A percentile compares a stretch with the other conserved stretches of the same genome.
Conservation (phyloP, 331 rosid species). For the Malus hybrid region DNA sequence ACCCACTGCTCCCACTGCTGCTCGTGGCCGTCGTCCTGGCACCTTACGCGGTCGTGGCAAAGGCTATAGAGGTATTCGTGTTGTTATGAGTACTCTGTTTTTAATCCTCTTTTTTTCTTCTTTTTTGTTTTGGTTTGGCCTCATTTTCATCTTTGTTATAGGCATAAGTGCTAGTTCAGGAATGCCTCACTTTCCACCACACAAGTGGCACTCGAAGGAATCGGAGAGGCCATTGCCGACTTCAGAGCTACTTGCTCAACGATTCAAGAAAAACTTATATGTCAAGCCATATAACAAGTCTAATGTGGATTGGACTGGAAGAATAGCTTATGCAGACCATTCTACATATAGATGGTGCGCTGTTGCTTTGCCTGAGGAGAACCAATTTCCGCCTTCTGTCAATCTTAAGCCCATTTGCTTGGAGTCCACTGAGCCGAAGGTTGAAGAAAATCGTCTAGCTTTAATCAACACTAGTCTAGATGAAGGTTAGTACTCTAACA, state of each 20-base stretch:
- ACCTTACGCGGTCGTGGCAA: too few species aligned
- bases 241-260: constrained; percentile 17
- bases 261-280: not conserved
- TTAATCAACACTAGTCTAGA: constrained; percentile 10
- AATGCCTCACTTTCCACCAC: constrained; percentile 57
- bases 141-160: not conserved
- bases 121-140: not conserved
- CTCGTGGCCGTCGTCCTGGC: too few species aligned
- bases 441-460: constrained; percentile 21
- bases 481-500: constrained; percentile 9
- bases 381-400: constrained; percentile 21
- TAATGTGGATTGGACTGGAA: not conserved
- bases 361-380: constrained; percentile 23
- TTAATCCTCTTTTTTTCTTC: not conserved
- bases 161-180: not conserved
- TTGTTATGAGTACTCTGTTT: too few species aligned
- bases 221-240: not conserved
- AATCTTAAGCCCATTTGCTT: constrained; percentile 18
- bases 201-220: constrained; percentile 34
- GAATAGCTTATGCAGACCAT: constrained; percentile 1
- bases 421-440: constrained; percentile 1
- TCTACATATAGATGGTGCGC: constrained; percentile 21
- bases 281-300: constrained; percentile 8
- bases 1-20: too few species aligned
- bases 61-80: too few species aligned